These are phyloP conservation scores for Aspergillus sp. DNA, from an alignment of 2,329 filamentous ascomycete genomes.

Conservation along the genomic window DNA sequence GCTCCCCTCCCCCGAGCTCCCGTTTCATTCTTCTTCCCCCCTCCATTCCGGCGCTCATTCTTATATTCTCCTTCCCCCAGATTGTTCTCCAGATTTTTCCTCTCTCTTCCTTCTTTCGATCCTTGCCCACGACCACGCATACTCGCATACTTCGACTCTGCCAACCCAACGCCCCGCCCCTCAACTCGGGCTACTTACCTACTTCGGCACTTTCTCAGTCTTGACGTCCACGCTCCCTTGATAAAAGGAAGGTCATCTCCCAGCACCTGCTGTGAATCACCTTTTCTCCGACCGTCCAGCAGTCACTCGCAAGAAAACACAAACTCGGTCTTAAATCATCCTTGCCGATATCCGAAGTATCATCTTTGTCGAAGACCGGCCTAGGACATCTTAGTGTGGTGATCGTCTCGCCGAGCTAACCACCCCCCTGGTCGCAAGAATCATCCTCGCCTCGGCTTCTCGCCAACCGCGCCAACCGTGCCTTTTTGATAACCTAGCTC, in stretches of 20 bases:
- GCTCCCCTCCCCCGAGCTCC: constrained; percentile 26
- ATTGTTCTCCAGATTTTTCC: constrained; percentile 29
- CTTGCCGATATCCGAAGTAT: constrained; percentile 12
- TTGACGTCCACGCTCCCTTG: constrained; percentile 9
- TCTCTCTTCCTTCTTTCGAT: constrained; percentile 18
- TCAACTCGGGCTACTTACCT: constrained; percentile 7
- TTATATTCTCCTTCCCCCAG: constrained; percentile 28
- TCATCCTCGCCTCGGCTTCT: constrained; percentile 23
- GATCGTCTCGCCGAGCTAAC: constrained; percentile 30
- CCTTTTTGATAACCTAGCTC: constrained; percentile 12
- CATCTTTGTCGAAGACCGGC: constrained; percentile 13
- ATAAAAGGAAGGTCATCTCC: constrained; percentile 8
- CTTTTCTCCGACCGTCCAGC: not conserved
- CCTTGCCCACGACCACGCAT: constrained; percentile 16
- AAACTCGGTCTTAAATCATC: constrained; percentile 8
- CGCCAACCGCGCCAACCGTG: constrained; percentile 8
- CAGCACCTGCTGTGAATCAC: not conserved
- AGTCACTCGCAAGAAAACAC: not conserved
- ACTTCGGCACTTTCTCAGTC: constrained; percentile 1
- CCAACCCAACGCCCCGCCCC: not conserved
- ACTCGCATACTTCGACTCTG: constrained; percentile 10
- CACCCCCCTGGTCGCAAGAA: constrained; percentile 21
- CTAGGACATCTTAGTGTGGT: constrained; percentile 23
- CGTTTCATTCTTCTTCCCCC: constrained; percentile 24
- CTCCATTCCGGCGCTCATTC: constrained; percentile 27